Base-by-base conservation (phyloP, 306 rosid genomes). In the Cucurbita pepo region DNA sequence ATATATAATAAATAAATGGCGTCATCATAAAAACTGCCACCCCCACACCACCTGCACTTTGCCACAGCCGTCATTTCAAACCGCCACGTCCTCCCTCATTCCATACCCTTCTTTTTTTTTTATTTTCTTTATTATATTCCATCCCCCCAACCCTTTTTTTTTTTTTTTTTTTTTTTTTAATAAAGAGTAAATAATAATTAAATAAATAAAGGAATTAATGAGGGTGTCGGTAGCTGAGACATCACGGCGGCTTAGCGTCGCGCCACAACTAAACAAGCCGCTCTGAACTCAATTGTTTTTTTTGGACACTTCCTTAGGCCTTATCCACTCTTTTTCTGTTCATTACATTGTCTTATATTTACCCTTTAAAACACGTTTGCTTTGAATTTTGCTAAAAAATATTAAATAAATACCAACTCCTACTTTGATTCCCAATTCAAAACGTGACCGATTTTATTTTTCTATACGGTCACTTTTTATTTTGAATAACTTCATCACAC, bases 201-300 rank as follows among this genome's bases (percentile, higher is more conserved):
- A 8, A 18, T 7, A 8, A 10, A 10, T 10, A 19, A 2, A 12
- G 3, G 16, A 59, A 59, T 25, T 14, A 14, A 19, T 59, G 44
- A 59, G 41, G 66, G 8, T 86, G 85, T 84, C 85, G 88, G 82
- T 82, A 78, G 59, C 81, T 66, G 82, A 73, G 81, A 15, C 84
- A 81, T 86, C 89, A 79, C 84, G 79, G 72, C 70, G 78, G 83
- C 80, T 78, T 76, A 56, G 50, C 65, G 53, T 41, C 65, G 60
- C 41, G 61, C 19, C 56, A 63, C 44, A 25, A 15, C 13, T 60
- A 13, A 45, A 59, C 63, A 75, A 12, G 65, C 54, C 69, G 40
- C 40, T 38, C 12, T 15, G 16, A 37, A 16, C 16, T 21, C 48
- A 0, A 37, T 50, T 16, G 22, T 21, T 21, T 13, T 58, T 60